A percentile compares a stretch with the other conserved stretches of the same genome.
phyloP scores from a whole-genome alignment of 192 early-diverging fungal species.

The Funneliformis geosporum region DNA sequence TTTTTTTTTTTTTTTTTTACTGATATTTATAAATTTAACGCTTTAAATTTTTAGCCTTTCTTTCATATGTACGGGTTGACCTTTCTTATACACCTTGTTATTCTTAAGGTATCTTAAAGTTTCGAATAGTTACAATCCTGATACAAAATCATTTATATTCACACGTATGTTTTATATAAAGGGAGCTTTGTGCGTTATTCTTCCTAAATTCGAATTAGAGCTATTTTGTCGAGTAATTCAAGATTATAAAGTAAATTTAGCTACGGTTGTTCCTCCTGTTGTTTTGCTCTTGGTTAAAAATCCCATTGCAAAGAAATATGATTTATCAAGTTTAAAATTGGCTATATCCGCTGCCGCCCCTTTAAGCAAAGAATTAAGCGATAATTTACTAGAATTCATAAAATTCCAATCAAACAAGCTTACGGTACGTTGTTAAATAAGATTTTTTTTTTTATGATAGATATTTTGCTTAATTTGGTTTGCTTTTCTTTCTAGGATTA shows the following conservation, averaged over 20 bases:
- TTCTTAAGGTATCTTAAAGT: background rate
- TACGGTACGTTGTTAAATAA: conserved; percentile 60
- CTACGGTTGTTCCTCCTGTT: conserved; percentile 67
- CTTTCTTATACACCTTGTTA: background rate
- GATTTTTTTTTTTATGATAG: background rate
- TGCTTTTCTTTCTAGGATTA: background rate
- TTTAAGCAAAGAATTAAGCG: conserved; percentile 37
- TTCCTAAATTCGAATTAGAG: conserved; percentile 64
- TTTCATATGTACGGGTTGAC: background rate
- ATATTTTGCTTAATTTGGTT: background rate
- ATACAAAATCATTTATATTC: background rate
- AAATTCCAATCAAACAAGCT: conserved; percentile 53
- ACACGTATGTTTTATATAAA: conserved; percentile 37
- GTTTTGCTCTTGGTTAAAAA: conserved; percentile 63
- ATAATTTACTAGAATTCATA: conserved; percentile 40
- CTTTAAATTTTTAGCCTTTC: conserved; percentile 43
- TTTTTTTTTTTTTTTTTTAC: conserved; percentile 50
- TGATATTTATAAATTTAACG: conserved; percentile 64
- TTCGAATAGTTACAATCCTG: background rate
- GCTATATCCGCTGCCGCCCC: conserved; percentile 74
- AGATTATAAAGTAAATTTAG: conserved; percentile 48
- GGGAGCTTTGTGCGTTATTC: conserved; percentile 53
- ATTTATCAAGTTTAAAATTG: conserved; percentile 54
- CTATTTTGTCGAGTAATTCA: conserved; percentile 57
- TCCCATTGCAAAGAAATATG: conserved; percentile 62